Base-by-base conservation (phyloP, 1,284 basidiomycete species). In the Cryptococcus sp. region DNA sequence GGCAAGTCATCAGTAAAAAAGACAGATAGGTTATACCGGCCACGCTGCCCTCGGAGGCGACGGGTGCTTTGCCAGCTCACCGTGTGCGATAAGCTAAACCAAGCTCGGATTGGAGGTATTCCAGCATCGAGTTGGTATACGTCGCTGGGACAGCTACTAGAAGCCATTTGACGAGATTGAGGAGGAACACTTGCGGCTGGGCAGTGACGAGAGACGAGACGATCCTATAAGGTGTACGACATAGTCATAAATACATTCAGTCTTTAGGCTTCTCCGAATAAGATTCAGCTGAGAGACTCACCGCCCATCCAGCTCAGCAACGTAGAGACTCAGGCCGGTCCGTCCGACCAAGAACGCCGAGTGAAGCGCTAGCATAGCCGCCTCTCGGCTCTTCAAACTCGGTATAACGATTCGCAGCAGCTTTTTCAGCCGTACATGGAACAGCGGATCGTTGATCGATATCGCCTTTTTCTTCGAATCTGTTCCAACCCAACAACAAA, bases 71-170 rank as follows among this genome's bases (percentile, higher is more conserved):
- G 8, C 8, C 17, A 19, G 53, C 68, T 60, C 50, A 74, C 61
- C 93, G 84, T 0, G 91, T 92, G 19, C 95, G 85, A 75, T 96
- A 97, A 1, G 92, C 91, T 45, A 97, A 87, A 0, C 92, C 89
- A 15, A 99, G 84, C 77, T 96, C 95, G 75, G 87, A 93, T 77
- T 98, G 94, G 17, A 98, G 84, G 74, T 91, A 98, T 64, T 87
- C 89, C 50, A 98, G 84, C 90, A 93, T 95, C 63, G 91, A 93
- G 75, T 99, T 99, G 29, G 91, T 94, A 84, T 93, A 95, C 26
- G 94, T 97, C 1, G 93, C 92, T 0, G 93, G 93, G 52, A 97
- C 86, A n/a, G 94, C 94, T 39, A 98, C 88, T 16, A 91, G 80
- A 48, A 97, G 83, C 95, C 95, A 99, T 57, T 87, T 85, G 22